Base-by-base conservation (phyloP, 164 flowering plant species). In the Stephania yunnanensis region DNA sequence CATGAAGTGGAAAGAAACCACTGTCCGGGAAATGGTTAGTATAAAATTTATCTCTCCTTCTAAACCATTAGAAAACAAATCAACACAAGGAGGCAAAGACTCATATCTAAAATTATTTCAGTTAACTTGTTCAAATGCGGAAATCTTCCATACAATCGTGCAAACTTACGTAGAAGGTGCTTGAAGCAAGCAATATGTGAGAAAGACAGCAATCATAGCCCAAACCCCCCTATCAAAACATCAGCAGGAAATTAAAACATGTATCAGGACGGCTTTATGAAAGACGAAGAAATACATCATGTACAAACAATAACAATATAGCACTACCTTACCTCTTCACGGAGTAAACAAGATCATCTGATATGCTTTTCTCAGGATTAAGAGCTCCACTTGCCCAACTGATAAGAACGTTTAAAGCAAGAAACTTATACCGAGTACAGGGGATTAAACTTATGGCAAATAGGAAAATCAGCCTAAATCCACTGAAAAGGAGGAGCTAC, bases 321-420 rank as follows among this genome's bases (percentile, higher is more conserved):
- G 48, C 30, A 68, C 17, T 3, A 46, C 19, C 81, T 74, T 64
- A 92, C 99, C 99, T 93, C 83, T 90, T 93, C 44, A 92, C 99
- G 79, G 93, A 89, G 63, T 86, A 85, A 73, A 92, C 90, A 79
- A 86, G 71, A 83, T 93, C 98, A 20, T 77, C 78, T 70, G 92
- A 80, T 70, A 84, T 79, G 79, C 77, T 80, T 69, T 82, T 82
- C 74, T 89, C 94, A 66, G 99, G 93, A 83, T 92, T 91, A 78
- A 94, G 94, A 76, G 89, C 97, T 76, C 98, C 98, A 87, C 99
- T 96, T 71, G 92, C 97, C 99, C 98, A 96, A 52, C 98, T 96
- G 82, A 75, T 46, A 78, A 64, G 55, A 19, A 22, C 52, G 53
- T 42, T 9, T 42, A 69, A 52, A 55, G 68, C 46, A 53, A 19